Evolutionary conservation across 305 asterid species (phyloP).

Genomic region (Petunia hybrid): DNA sequence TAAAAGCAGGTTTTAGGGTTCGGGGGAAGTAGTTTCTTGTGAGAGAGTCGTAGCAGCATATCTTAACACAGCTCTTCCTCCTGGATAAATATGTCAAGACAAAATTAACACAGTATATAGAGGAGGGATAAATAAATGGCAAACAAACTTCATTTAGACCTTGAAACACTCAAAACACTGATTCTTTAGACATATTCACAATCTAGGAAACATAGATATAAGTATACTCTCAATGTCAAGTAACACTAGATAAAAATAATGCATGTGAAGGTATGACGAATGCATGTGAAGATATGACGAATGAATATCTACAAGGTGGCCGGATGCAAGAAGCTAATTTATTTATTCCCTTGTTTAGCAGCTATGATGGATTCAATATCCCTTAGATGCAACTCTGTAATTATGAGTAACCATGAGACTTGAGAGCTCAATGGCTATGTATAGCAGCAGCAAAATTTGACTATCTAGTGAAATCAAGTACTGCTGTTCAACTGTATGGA

Average conservation of each 20-base stretch:
- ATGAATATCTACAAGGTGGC: not conserved
- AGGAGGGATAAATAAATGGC: not conserved
- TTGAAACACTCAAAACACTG: not conserved
- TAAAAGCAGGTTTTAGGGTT: not conserved
- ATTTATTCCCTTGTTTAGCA: constrained; percentile 15
- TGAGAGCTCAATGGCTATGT: not conserved
- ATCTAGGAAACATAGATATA: not conserved
- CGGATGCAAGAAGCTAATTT: constrained; percentile 6
- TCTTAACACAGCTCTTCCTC: constrained; percentile 1
- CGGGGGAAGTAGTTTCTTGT: not conserved
- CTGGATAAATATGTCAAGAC: not conserved
- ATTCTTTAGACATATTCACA: not conserved
- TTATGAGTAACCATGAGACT: not conserved
- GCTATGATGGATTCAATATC: constrained; percentile 1
- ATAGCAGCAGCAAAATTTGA: not conserved
- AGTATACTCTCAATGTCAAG: not conserved
- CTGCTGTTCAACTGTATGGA: not conserved
- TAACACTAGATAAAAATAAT: not conserved
- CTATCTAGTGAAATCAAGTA: constrained; percentile 9
- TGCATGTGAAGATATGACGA: constrained; percentile 10
- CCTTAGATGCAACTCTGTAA: constrained; percentile 4
- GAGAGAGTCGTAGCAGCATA: not conserved
- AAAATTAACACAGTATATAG: not conserved
- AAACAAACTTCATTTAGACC: not conserved
- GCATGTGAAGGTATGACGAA: not conserved